Conservation (phyloP, 495 filamentous ascomycete species). For the Neurospora sp. region DNA sequence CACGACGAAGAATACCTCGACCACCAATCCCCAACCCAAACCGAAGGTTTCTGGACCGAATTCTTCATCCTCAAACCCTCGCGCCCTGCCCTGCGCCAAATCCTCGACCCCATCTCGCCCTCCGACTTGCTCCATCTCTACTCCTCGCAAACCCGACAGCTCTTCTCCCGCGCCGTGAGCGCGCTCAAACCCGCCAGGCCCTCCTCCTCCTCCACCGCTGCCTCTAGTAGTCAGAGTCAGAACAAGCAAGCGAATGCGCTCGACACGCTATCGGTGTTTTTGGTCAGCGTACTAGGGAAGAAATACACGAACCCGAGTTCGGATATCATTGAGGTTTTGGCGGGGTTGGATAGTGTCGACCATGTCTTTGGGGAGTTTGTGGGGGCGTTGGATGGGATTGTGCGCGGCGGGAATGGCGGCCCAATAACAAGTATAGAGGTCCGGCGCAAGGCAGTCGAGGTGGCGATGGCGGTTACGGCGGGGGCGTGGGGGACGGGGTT, state of each 20-base stretch:
- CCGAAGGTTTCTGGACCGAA: slow-evolving; percentile 92
- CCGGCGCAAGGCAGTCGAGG: slow-evolving; percentile 68
- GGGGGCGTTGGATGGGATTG: slow-evolving; percentile 63
- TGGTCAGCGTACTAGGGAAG: slow-evolving; percentile 70
- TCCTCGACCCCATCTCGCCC: slow-evolving; percentile 56
- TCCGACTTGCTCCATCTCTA: slow-evolving; percentile 61
- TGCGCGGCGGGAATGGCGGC: slow-evolving; percentile 43
- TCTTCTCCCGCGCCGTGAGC: slow-evolving; percentile 64
- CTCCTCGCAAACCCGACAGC: slow-evolving; percentile 63
- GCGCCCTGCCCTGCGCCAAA: slow-evolving; percentile 47
- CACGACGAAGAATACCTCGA: slow-evolving; percentile 36
- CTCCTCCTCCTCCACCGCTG: neutral
- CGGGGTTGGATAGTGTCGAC: slow-evolving; percentile 82
- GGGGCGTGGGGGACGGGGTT: slow-evolving; percentile 90
- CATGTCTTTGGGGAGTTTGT: slow-evolving; percentile 82
- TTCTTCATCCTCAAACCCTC: slow-evolving; percentile 86
- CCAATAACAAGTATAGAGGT: slow-evolving; percentile 37
- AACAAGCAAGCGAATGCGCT: neutral
- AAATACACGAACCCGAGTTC: slow-evolving; percentile 93
- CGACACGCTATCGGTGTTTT: slow-evolving; percentile 36
- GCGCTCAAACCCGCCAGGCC: slow-evolving; percentile 40
- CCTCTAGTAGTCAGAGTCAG: neutral
- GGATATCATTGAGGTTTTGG: slow-evolving; percentile 82
- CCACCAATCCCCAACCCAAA: slow-evolving; percentile 35
- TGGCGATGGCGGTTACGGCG: slow-evolving; percentile 74